phyloP scores from a whole-genome alignment of 495 filamentous ascomycete species.

The Xylaria telfairii region DNA sequence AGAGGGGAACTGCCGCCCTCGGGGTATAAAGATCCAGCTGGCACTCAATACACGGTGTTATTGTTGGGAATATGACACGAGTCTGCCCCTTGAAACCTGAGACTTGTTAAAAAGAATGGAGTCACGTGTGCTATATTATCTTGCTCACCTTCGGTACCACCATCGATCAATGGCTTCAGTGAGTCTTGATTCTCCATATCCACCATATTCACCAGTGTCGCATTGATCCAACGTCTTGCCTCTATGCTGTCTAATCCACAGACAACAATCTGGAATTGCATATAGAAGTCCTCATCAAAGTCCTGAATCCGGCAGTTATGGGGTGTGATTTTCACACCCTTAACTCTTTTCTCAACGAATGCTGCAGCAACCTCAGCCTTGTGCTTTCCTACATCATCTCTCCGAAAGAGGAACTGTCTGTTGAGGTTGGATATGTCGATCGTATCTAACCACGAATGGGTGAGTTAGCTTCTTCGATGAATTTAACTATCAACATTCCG shows the following conservation, averaged over 20 bases:
- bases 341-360: slow-evolving; percentile 88
- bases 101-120: slow-evolving; percentile 40
- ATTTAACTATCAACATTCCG: background rate
- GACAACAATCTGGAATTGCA: slow-evolving; percentile 92
- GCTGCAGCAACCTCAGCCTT: slow-evolving; percentile 93
- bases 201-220: slow-evolving; percentile 88
- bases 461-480: slow-evolving; percentile 39
- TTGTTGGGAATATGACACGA: slow-evolving; percentile 86
- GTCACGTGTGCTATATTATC: background rate
- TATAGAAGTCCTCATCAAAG: slow-evolving; percentile 96
- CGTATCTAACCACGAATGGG: slow-evolving; percentile 63
- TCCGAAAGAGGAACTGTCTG: slow-evolving; percentile 95
- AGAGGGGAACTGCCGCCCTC: slow-evolving; percentile 90
- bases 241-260: slow-evolving; percentile 99
- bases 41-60: slow-evolving; percentile 97
- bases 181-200: slow-evolving; percentile 73
- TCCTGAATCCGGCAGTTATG: slow-evolving; percentile 96
- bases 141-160: slow-evolving; percentile 84
- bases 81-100: slow-evolving; percentile 92
- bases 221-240: slow-evolving; percentile 97
- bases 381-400: slow-evolving; percentile 87
- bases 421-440: slow-evolving; percentile 99
- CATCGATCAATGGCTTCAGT: slow-evolving; percentile 92
- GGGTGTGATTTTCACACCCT: slow-evolving; percentile 89
- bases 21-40: slow-evolving; percentile 98